These are phyloP conservation scores for Monosporascus sp. DNA, from an alignment of 2,329 filamentous ascomycete species.

Conservation along the genomic window DNA sequence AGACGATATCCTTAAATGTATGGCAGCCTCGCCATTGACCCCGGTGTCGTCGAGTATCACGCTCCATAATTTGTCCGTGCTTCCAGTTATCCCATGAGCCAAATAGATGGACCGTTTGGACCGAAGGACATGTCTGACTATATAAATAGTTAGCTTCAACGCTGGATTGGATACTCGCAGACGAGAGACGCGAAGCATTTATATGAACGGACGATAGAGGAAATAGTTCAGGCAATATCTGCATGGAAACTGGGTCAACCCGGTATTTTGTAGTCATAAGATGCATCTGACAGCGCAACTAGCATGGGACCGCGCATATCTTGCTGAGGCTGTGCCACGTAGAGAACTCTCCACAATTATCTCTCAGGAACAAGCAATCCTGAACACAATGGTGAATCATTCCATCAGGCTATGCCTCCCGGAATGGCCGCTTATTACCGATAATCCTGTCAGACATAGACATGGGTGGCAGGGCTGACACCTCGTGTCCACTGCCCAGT, in stretches of 20 bases:
- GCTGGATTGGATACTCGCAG: slow-evolving; percentile 9
- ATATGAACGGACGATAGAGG: slow-evolving; percentile 8
- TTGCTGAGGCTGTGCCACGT: slow-evolving; percentile 3
- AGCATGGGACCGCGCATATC: slow-evolving; percentile 12
- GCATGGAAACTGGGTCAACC: slow-evolving; percentile 8
- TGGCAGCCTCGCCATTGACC: slow-evolving; percentile 85
- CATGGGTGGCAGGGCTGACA: slow-evolving; percentile 18
- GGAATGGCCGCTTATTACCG: slow-evolving; percentile 8
- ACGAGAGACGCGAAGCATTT: slow-evolving; percentile 6
- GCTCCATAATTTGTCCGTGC: slow-evolving; percentile 72
- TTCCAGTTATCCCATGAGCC: slow-evolving; percentile 96
- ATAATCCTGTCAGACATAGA: slow-evolving; percentile 8
- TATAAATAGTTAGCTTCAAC: slow-evolving; percentile 19
- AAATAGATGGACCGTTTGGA: slow-evolving; percentile 69
- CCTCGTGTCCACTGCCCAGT: slow-evolving; percentile 6
- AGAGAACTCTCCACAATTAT: slow-evolving; percentile 10
- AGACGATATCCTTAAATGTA: slow-evolving; percentile 78
- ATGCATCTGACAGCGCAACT: slow-evolving; percentile 16
- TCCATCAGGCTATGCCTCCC: slow-evolving; percentile 7
- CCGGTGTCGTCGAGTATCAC: slow-evolving; percentile 67
- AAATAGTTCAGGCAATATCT: slow-evolving; percentile 7
- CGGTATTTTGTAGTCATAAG: slow-evolving; percentile 5
- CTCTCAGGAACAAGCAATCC: slow-evolving; percentile 13
- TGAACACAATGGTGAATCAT: slow-evolving; percentile 1
- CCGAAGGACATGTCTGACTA: slow-evolving; percentile 55